Evolutionary conservation across 306 rosid genomes (phyloP).

Genomic region (Vigna reflexopilosa): DNA sequence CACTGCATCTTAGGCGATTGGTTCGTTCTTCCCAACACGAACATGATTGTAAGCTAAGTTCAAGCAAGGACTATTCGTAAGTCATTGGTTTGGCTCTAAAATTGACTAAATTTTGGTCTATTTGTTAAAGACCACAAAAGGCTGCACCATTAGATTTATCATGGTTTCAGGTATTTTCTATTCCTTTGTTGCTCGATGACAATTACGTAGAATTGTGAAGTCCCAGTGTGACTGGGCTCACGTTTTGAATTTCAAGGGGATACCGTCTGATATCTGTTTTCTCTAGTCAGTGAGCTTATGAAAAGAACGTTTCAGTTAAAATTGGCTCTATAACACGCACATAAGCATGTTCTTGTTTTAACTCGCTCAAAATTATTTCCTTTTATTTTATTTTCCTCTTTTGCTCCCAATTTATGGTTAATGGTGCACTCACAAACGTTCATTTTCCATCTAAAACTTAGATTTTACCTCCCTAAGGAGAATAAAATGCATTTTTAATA

Average conservation of each 20-base stretch:
- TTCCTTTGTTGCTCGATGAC: neutral
- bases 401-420: no score
- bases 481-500: no score
- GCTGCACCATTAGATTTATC: constrained; percentile 17
- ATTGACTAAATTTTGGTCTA: constrained; percentile 36
- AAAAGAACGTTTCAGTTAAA: no score
- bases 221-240: neutral
- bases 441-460: no score
- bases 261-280: no score
- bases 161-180: constrained; percentile 21
- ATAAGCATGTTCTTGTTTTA: no score
- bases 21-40: constrained; percentile 18
- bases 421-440: no score
- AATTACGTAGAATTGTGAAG: neutral
- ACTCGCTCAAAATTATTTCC: neutral
- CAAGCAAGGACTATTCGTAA: constrained; percentile 38
- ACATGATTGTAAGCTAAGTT: constrained; percentile 43
- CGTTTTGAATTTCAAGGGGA: no score
- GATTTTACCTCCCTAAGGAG: no score
- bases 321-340: no score
- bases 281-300: neutral
- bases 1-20: constrained; percentile 32
- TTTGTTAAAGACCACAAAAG: constrained; percentile 14
- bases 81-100: constrained; percentile 30
- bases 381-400: no score